Evolutionary conservation across 148 eudicot species (phyloP), one percentile per base, ranked within the genome.

Genomic region (Polygonum maritimum): DNA sequence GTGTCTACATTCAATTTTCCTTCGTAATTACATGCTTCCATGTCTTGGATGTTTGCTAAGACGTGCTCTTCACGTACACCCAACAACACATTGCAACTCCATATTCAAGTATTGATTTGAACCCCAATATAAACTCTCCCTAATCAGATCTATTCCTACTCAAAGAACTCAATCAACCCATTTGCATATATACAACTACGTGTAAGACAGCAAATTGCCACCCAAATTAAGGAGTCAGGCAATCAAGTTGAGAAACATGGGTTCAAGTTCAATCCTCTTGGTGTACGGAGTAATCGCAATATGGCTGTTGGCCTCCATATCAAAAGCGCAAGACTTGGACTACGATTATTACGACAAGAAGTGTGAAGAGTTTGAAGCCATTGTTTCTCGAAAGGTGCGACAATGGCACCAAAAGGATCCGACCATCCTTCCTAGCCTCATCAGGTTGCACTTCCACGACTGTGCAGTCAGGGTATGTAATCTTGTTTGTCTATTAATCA

Each of bases 391-490:
- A 9, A 87, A 84, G 77, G 78, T 90, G 0, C 49, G 73, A 44
- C 57, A 83, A 60, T 85, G 87, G 87, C 44, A 81, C 52, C 14
- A 84, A 5, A 80, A 82, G 48, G 97, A 92, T 39, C 44, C 65
- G 63, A 81, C 91, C 19, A 82, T 92, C 79, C 92, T 92, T 49
- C 79, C 97, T 3, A 83, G 90, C 80, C 87, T 92, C 78, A 83
- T 92, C 12, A 81, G 89, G 75, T 60, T 92, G 79, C 91, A 89
- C 49, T 92, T 86, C 81, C 97, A 90, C 38, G 97, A 92, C 47
- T 92, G 97, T 69, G 77, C 86, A 70, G 84, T 90, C 15, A 78
- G 91, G 87, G 97, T 92, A 85, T 33, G 80, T 41, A 57, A 2
- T 41, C 26, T 13, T 40, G 33, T 18, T 33, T 55, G 33, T 21